Evolutionary conservation across 1,139 yeast species (phyloP).

Genomic region (Kluyveromyces marxianus): DNA sequence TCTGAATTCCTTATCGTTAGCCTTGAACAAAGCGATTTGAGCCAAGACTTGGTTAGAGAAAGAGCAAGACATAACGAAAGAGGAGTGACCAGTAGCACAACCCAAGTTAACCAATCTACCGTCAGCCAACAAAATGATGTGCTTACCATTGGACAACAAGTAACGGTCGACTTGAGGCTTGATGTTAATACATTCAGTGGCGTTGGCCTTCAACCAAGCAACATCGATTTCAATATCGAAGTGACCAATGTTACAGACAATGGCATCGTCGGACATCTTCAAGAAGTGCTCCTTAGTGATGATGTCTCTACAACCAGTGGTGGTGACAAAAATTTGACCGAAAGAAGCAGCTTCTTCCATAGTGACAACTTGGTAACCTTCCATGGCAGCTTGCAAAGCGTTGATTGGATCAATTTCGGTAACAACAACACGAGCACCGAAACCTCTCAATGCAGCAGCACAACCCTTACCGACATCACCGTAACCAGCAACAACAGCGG

Average conservation of each 20-base stretch:
- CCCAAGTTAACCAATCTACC: constrained; percentile 99
- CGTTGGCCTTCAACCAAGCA: constrained; percentile 93
- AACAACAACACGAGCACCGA: constrained; percentile 99
- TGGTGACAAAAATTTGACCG: constrained; percentile 98
- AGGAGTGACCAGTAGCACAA: constrained; percentile 99
- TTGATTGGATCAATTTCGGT: constrained; percentile 99
- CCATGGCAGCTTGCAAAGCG: constrained; percentile 99
- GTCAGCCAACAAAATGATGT: constrained; percentile 93
- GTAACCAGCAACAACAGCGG: constrained; percentile 98
- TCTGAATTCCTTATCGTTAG: constrained; percentile 77
- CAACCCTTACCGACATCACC: constrained; percentile 99
- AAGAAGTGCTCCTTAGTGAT: constrained; percentile 84
- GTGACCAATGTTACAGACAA: constrained; percentile 99
- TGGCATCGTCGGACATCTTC: constrained; percentile 98
- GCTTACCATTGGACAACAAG: constrained; percentile 86
- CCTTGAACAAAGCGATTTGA: constrained; percentile 96
- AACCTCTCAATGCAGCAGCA: constrained; percentile 97
- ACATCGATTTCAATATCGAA: constrained; percentile 98
- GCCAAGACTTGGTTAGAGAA: constrained; percentile 99
- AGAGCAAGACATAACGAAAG: constrained; percentile 99
- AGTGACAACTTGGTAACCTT: constrained; percentile 96
- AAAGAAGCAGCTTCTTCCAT: constrained; percentile 88
- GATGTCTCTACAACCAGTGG: constrained; percentile 99
- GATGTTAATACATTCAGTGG: constrained; percentile 86
- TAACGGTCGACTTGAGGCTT: constrained; percentile 99